Percentiles rank a stretch among this genome's conserved stretches.
Evolutionary conservation across 768 basidiomycete genomes (phyloP).

Genomic region (Hemileccinum rubropunctum): DNA sequence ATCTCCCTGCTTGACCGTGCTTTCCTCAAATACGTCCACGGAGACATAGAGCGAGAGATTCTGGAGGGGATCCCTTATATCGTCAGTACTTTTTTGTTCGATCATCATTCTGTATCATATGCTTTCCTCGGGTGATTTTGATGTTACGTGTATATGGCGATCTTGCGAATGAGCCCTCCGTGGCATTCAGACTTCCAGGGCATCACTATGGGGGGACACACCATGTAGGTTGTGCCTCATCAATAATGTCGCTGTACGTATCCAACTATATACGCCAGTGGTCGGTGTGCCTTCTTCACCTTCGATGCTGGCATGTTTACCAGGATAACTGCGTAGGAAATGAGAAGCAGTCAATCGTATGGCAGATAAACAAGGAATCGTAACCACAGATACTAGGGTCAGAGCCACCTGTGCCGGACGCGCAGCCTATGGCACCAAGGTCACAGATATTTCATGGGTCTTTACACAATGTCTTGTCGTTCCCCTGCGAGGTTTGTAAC

Average conservation of each 20-base stretch:
- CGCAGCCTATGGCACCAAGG: constrained; percentile 35
- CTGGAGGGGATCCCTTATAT: constrained; percentile 70
- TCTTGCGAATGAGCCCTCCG: constrained; percentile 62
- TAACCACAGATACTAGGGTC: constrained; percentile 64
- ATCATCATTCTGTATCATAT: neutral
- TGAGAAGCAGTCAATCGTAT: constrained; percentile 89
- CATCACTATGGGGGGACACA: constrained; percentile 90
- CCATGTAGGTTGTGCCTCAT: constrained; percentile 95
- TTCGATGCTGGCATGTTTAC: neutral
- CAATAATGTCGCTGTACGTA: constrained; percentile 90
- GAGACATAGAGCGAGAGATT: constrained; percentile 71
- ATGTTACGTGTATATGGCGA: neutral
- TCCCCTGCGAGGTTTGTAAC: constrained; percentile 79
- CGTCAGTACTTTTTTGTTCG: constrained; percentile 42
- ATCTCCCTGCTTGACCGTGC: constrained; percentile 55
- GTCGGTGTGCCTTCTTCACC: constrained; percentile 10
- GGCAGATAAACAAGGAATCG: constrained; percentile 89
- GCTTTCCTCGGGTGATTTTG: neutral
- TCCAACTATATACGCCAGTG: constrained; percentile 6
- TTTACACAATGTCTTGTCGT: constrained; percentile 90
- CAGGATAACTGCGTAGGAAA: constrained; percentile 54
- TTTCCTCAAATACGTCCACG: constrained; percentile 74
- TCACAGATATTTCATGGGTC: constrained; percentile 84
- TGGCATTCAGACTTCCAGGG: constrained; percentile 85
- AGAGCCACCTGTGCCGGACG: constrained; percentile 31